Evolutionary conservation across 108 stramenopile genomes (phyloP).

Genomic region (Skeletonema menzelii): DNA sequence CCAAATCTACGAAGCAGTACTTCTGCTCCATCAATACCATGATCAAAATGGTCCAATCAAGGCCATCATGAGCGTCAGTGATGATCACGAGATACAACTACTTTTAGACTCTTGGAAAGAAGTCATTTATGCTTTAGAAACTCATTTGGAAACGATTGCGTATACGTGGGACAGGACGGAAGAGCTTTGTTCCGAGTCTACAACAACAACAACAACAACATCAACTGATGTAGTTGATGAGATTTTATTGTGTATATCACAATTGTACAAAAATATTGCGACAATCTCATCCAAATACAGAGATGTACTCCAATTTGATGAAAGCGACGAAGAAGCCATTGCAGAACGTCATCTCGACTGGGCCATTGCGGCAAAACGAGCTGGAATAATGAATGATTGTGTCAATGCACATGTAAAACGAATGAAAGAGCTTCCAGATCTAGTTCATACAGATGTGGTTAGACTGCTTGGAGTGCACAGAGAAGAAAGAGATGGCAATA

Average conservation of each 20-base stretch:
- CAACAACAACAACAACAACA: neutral
- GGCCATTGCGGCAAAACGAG: constrained; percentile 31
- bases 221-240: neutral
- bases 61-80: neutral
- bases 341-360: neutral
- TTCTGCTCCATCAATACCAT: neutral
- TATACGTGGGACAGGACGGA: neutral
- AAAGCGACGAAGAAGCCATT: neutral
- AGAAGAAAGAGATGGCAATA: neutral
- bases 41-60: neutral
- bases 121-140: neutral
- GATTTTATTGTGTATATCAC: neutral
- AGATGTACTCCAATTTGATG: neutral
- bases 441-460: constrained; percentile 24
- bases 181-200: neutral
- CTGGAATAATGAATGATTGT: constrained; percentile 5
- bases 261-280: neutral
- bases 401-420: constrained; percentile 16
- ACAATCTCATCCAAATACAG: neutral
- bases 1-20: neutral
- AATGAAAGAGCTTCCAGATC: constrained; percentile 7
- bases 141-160: neutral
- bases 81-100: neutral
- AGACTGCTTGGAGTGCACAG: constrained; percentile 21
- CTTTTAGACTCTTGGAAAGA: neutral